Evolutionary conservation across 495 filamentous ascomycete species (phyloP), one percentile per base, ranked within the genome.

Genomic region (Eremomyces bilateralis): DNA sequence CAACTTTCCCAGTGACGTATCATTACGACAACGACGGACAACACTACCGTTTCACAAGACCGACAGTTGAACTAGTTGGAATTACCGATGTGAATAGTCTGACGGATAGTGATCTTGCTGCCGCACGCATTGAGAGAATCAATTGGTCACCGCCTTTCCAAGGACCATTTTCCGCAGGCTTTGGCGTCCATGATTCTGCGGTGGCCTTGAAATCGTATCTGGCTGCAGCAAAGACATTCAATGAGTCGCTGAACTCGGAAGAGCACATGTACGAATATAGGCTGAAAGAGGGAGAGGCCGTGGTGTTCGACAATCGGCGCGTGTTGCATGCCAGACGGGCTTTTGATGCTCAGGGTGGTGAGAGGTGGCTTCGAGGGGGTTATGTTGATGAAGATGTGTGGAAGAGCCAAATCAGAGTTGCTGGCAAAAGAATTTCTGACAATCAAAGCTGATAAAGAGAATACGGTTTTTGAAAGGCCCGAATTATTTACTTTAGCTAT

Each of bases 291-390:
- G 84, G 85, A 4, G 70, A 85, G 38, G 85, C 78, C 42, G 80
- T 77, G 19, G 65, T 95, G 12, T 93, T 95, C 51, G 69, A 82
- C 43, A 95, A 95, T 47, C 53, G 69, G 16, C 62, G 81, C 4
- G 57, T 85, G 3, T 48, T 84, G 22, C 85, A 95, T 57, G 84
- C 77, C 0, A 60, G 85, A 17, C 59, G 57, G 5, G 60, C 67
- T 25, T 95, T 93, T 54, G 63, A 76, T 42, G 56, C 65, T 4
- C 36, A 36, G 1, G 61, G 62, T 1, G 71, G 71, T 3, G 63
- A 69, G 33, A 57, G 83, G 31, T 91, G 80, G 80, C 51, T 93
- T 15, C 81, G 78, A 48, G 85, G 84, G 2, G 61, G 79, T 0
- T 94, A 93, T 57, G 58, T 94, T 6, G 70, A 81, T 33, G 54